Evolutionary conservation across 2,329 filamentous ascomycete genomes (phyloP), one percentile per base, ranked within the genome.

Genomic region (Colletotrichum theobromicola): DNA sequence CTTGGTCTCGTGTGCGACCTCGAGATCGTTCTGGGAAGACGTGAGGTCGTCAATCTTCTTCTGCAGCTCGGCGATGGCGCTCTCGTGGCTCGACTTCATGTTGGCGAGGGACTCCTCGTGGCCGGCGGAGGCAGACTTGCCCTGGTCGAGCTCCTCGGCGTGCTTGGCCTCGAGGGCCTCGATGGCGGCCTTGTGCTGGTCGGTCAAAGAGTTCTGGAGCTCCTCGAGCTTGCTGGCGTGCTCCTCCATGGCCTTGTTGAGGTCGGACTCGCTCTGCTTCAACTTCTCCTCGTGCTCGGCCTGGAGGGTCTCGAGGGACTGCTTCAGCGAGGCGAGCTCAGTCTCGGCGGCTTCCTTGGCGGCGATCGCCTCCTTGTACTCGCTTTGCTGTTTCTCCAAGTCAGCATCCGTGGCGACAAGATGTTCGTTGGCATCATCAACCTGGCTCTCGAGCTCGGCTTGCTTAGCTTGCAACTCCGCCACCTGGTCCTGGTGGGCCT

Each of bases 31-130:
- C 65, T 87, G 88, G 3, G 88, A 87, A 2, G 86, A 84, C 2
- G 85, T 84, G 67, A 92, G 80, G 53, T 89, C 87, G 24, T 90
- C 87, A 35, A 93, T 85, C 81, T 90, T 88, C 78, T 85, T 87
- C 81, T 92, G 88, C 60, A 93, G 82, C 24, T 87, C 87, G 28
- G 84, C 84, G 34, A 87, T 78, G 5, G 84, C 81, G 13, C 84
- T 78, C 69, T 91, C 88, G 75, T 92, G 89, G 62, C 82, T 82
- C 5, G 85, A 77, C 78, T 88, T 89, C 61, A 92, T 83, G 12
- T 90, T 88, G 12, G 85, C 81, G 32, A 92, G 79, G 24, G 86
- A 84, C 70, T 87, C 83, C 74, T 90, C 87, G 34, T 90, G 87
- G 3, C 86, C 86, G 15, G 84, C 83, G 10, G 84, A 83, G 63